These are phyloP conservation scores for Fagopyrum homotropicum DNA, from an alignment of 148 eudicot genomes.

Conservation along the genomic window DNA sequence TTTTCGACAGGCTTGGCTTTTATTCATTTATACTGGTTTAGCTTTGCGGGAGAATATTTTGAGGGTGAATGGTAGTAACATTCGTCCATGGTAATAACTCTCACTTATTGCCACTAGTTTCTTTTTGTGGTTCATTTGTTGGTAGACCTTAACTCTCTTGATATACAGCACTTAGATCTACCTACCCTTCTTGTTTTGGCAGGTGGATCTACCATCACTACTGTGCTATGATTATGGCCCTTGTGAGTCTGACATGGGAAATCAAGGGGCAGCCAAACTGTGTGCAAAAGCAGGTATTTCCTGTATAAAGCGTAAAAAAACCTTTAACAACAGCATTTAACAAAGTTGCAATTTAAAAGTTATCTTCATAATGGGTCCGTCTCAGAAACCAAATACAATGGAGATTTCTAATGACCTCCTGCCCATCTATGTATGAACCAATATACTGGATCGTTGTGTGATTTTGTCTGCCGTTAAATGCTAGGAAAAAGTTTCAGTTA, in stretches of 20 bases:
- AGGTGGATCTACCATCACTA: conserved; percentile 99
- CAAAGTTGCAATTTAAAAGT: not conserved
- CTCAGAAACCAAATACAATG: too few species aligned
- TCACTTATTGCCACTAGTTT: not conserved
- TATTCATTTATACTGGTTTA: conserved; percentile 83
- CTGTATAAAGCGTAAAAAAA: not conserved
- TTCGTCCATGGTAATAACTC: conserved; percentile 77
- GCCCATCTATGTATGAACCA: too few species aligned
- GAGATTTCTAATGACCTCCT: too few species aligned
- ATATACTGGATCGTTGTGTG: not conserved
- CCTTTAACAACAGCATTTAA: not conserved
- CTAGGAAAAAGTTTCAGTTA: not conserved
- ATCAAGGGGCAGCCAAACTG: conserved; percentile 80
- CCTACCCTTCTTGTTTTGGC: not conserved
- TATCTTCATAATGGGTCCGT: not conserved
- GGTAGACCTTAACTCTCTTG: not conserved
- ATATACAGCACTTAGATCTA: not conserved
- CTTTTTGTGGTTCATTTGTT: not conserved
- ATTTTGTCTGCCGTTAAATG: not conserved
- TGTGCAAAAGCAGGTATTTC: conserved; percentile 72
- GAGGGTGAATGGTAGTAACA: conserved; percentile 94
- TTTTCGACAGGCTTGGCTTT: conserved; percentile 80
- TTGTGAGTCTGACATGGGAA: conserved; percentile 97
- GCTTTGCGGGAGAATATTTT: conserved; percentile 91
- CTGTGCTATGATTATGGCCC: conserved; percentile 92